These are phyloP conservation scores for Microstegium vimineum DNA, from an alignment of 176 grass and related monocot genomes.

Conservation along the genomic window DNA sequence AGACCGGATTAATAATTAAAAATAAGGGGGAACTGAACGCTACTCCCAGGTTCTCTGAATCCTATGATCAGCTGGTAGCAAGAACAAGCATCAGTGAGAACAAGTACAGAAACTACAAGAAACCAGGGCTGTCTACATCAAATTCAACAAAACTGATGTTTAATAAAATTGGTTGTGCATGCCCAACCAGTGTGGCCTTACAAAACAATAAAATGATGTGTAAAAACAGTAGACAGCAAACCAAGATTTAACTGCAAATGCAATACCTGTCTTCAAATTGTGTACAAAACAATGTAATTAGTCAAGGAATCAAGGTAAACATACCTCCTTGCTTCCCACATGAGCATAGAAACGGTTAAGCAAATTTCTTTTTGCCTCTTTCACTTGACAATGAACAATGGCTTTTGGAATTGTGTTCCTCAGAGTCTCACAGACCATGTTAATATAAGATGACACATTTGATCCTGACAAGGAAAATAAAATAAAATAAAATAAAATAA, in stretches of 20 bases:
- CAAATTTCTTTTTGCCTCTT: slow-evolving; percentile 81
- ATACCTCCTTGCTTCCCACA: slow-evolving; percentile 93
- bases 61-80: neutral
- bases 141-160: neutral
- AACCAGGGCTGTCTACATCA: neutral
- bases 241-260: neutral
- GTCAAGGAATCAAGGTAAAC: neutral
- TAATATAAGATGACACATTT: slow-evolving; percentile 93
- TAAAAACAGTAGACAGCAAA: no score
- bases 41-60: neutral
- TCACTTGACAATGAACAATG: slow-evolving; percentile 91
- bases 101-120: neutral
- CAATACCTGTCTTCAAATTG: neutral
- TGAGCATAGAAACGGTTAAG: slow-evolving; percentile 97
- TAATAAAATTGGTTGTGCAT: no score
- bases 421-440: slow-evolving; percentile 90
- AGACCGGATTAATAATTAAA: neutral
- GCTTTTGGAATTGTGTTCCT: slow-evolving; percentile 95
- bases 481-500: slow-evolving; percentile 20
- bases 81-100: neutral
- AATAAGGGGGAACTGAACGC: no score
- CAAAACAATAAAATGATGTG: no score
- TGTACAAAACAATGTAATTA: neutral
- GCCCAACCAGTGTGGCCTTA: no score
- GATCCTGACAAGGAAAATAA: slow-evolving; percentile 50